Evolutionary conservation across 164 flowering plant genomes (phyloP), one percentile per base, ranked within the genome.

Genomic region (Sextonia rubra): DNA sequence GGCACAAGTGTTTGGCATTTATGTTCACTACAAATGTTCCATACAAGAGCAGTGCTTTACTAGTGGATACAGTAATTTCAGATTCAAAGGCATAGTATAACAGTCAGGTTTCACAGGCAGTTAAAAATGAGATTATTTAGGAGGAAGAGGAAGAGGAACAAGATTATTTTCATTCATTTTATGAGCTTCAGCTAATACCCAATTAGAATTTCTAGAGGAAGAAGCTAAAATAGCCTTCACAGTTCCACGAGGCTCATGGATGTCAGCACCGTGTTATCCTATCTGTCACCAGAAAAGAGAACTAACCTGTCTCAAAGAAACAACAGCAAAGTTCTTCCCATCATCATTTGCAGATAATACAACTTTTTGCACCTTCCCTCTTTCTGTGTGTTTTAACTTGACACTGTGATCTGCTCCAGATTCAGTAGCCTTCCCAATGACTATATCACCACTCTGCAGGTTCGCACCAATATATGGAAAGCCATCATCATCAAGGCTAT

Each of bases 341-440:
- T 95, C 99, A 73, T 95, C 99, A 84, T 93, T 93, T 20, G 99
- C 94, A 37, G 98, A 90, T 9, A 95, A 82, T 9, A 95, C 85
- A 32, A 95, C 99, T 71, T 89, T 95, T 75, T 95, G 96, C 52
- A 95, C 99, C 85, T 78, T 87, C 24, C 98, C 99, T 64, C 83
- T 87, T 81, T 95, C 98, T 0, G 98, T 95, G 77, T 95, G 98
- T 79, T 89, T 93, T 71, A 95, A 85, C 71, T 93, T 93, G 7
- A 95, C 73, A 73, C 99, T 95, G 70, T 91, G 96, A 77, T 95
- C 98, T 49, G 84, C 82, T 60, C 97, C 98, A 29, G 97, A 88
- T 66, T 90, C 98, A 3, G 96, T 78, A 84, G 84, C 84, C 78
- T 82, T 89, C 63, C 98, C 99, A 30, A 95, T 90, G 44, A 95